Base-by-base conservation (phyloP, 202 grass and related monocot genomes). In the Eragrostis tef region DNA sequence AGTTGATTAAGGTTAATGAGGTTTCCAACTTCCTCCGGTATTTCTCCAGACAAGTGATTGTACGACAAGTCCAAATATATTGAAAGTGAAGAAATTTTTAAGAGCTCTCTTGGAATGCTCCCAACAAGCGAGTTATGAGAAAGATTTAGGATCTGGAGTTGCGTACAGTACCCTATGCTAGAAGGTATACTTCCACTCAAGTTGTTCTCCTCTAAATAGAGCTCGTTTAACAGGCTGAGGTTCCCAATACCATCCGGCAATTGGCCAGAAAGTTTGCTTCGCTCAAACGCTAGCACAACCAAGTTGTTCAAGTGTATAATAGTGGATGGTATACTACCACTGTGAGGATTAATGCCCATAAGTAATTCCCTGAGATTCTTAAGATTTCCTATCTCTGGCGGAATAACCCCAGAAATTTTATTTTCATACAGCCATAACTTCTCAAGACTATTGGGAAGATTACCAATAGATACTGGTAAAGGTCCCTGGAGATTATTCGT, bases 351-450 rank as follows among this genome's bases (percentile, higher is more conserved):
- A 0, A 4, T 5, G 39, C 87, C 67, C 80, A 89, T 72, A 10
- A 51, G 47, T 44, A 90, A 20, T 1, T 57, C 25, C 42, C 13
- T 77, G 17, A 90, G 75, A 25, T 57, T 84, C 0, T 15, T 63
- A 19, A 90, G 81, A 5, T 84, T 81, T 25, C 88, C 70, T 9
- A 92, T 77, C 25, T 86, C 86, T 11, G 10, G 1, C 0, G 89
- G 89, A 46, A 92, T 92, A 44, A 11, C 50, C 8, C 89, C 89
- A 52, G 62, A 46, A 78, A 92, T 41, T 79, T 86, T 64, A 56
- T 92, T 92, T 66, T 57, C 31, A 20, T 46, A 48, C 54, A 91
- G 50, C 69, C 57, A 67, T 6, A 92, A 41, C 53, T 22, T n/a
- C 17, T 86, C 31, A 7, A 92, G 79, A 0, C 45, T 54, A 10